Percentiles rank a stretch among this genome's conserved stretches.
These are phyloP conservation scores for Hibiscus mutabilis DNA, from an alignment of 345 rosid species.

Conservation along the genomic window DNA sequence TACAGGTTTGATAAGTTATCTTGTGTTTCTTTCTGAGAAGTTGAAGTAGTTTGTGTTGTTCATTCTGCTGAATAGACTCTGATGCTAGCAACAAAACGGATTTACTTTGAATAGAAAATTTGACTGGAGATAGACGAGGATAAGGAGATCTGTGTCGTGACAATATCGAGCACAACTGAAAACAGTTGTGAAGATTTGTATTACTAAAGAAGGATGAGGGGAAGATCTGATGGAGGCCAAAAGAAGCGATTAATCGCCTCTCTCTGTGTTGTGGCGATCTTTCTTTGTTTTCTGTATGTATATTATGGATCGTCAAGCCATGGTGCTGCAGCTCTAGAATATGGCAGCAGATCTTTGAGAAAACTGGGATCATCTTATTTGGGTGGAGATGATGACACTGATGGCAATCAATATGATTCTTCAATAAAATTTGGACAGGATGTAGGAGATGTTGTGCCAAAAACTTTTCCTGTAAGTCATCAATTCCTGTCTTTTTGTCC, in stretches of 20 bases:
- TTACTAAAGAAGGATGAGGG: slow-evolving; percentile 53
- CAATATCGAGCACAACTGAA: slow-evolving; percentile 11
- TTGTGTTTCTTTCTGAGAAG: neutral
- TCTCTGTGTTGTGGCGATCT: slow-evolving; percentile 39
- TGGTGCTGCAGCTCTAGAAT: slow-evolving; percentile 71
- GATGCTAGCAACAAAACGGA: neutral
- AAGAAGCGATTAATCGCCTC: slow-evolving; percentile 71
- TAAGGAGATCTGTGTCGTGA: slow-evolving; percentile 20
- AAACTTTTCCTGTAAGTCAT: slow-evolving; percentile 79
- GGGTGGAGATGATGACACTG: slow-evolving; percentile 75
- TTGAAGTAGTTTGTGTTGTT: neutral
- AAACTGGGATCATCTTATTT: slow-evolving; percentile 75
- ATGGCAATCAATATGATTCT: slow-evolving; percentile 56
- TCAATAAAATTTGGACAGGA: slow-evolving; percentile 36
- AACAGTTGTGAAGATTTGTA: slow-evolving; percentile 15
- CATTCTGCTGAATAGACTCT: neutral
- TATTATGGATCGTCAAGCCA: slow-evolving; percentile 57
- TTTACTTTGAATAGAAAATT: slow-evolving; percentile 3
- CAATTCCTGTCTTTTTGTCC: neutral
- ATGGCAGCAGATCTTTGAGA: slow-evolving; percentile 58
- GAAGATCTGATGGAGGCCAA: slow-evolving; percentile 82
- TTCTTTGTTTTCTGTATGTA: slow-evolving; percentile 65
- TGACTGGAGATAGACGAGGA: neutral
- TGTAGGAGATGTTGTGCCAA: slow-evolving; percentile 39
- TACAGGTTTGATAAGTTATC: slow-evolving; percentile 13